Evolutionary conservation across 1,284 basidiomycete genomes (phyloP), one percentile per base, ranked within the genome.

Genomic region (Psilocybe mexicana): DNA sequence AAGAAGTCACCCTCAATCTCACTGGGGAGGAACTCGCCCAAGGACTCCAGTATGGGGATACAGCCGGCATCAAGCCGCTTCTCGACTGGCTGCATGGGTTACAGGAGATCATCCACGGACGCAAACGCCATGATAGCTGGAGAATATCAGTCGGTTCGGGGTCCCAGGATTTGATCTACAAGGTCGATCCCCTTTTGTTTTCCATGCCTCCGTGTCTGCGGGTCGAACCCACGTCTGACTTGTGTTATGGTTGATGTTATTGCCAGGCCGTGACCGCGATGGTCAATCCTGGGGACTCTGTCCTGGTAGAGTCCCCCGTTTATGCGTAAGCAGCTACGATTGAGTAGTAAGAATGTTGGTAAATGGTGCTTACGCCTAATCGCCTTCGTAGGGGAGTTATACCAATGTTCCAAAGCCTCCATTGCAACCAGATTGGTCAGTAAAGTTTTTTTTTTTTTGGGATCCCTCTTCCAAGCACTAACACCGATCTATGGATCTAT

Each of bases 111-210:
- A 80, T 82, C 47, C 92, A 94, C 64, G 81, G 80, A 6, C 73
- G 88, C 52, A 76, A 76, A 63, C 70, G 71, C 50, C 79, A 78
- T 5, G 86, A 88, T 60, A 82, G 79, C 6, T 97, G 93, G 93
- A 76, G 80, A 44, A 71, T 96, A 3, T 88, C 85, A 47, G 75
- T 96, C 12, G 94, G 94, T 0, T 80, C 80, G 45, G 96, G 95
- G 5, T 92, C 90, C 48, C 94, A 96, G 74, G 94, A 97, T 76
- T 70, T 96, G 59, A 83, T 97, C 56, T 90, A 81, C 75, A 96
- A 96, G 82, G 92, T 88, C 57, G 1, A 71, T 62, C 25, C 10
- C 26, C 36, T 47, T 44, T 58, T 50, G 24, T 58, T 33, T 25
- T 43, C 40, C 44, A 48, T 35, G 12, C 36, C 40, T 30, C 28